Evolutionary conservation across 2,329 filamentous ascomycete genomes (phyloP).

Genomic region (Ophiocordyceps robertsii): DNA sequence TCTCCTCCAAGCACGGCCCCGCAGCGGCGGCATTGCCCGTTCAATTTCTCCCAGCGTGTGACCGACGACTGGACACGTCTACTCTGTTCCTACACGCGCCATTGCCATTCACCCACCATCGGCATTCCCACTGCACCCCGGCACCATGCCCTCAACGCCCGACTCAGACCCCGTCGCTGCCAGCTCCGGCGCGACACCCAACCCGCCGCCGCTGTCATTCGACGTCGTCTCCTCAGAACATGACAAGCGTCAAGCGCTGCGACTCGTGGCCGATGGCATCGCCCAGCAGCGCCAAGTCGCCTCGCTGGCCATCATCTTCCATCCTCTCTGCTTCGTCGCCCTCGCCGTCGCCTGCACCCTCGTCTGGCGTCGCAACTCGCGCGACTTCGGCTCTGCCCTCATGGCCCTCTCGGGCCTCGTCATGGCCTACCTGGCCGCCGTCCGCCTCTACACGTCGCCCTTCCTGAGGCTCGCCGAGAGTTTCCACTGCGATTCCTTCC

Average conservation of each 20-base stretch:
- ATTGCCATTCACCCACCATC: too few relatives aligned
- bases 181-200: neutral
- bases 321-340: constrained; percentile 37
- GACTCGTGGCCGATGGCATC: constrained; percentile 66
- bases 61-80: too few relatives aligned
- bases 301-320: constrained; percentile 47
- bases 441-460: constrained; percentile 44
- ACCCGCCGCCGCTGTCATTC: constrained; percentile 49
- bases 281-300: constrained; percentile 68
- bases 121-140: too few relatives aligned
- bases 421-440: constrained; percentile 47
- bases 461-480: constrained; percentile 53
- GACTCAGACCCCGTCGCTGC: neutral
- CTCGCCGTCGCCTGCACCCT: constrained; percentile 25
- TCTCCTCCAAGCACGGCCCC: too few relatives aligned
- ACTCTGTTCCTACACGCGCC: too few relatives aligned
- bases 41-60: too few relatives aligned
- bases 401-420: constrained; percentile 46
- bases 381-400: constrained; percentile 38
- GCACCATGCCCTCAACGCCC: neutral
- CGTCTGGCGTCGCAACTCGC: constrained; percentile 22
- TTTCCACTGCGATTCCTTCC: constrained; percentile 49
- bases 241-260: constrained; percentile 54
- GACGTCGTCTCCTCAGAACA: constrained; percentile 34
- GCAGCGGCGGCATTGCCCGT: too few relatives aligned